Percentiles rank a stretch among this genome's conserved stretches.
Evolutionary conservation across 148 eudicot species (phyloP).

Genomic region (Arctostaphylos glauca): DNA sequence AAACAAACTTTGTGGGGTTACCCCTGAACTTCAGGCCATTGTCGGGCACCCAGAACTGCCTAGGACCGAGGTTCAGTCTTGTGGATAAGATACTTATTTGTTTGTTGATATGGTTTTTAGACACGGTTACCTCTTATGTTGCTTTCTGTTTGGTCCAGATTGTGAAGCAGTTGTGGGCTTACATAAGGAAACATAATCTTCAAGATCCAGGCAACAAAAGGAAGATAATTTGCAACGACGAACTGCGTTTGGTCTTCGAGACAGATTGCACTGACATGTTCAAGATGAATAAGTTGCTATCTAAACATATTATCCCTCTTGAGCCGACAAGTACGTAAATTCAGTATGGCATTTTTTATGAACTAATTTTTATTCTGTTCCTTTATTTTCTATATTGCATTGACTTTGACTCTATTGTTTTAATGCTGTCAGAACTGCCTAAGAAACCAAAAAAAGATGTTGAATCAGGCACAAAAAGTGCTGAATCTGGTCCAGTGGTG

Average conservation of each 20-base stretch:
- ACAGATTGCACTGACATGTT: conserved; percentile 68
- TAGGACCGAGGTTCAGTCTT: conserved; percentile 66
- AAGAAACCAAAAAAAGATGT: conserved; percentile 44
- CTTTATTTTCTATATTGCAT: neutral
- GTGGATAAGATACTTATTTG: neutral
- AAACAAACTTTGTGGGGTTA: conserved; percentile 81
- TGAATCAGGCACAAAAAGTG: conserved; percentile 32
- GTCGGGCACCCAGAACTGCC: conserved; percentile 82
- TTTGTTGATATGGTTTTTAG: neutral
- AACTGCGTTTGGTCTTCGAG: conserved; percentile 60
- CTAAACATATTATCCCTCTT: conserved; percentile 58
- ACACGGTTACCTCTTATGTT: neutral
- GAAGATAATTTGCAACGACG: conserved; percentile 68
- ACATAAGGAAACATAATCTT: conserved; percentile 90
- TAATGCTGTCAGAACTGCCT: conserved; percentile 43
- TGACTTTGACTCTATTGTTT: conserved; percentile 25
- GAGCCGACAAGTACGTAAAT: conserved; percentile 44
- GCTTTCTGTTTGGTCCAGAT: conserved; percentile 42
- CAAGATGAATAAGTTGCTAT: conserved; percentile 68
- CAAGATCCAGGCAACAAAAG: conserved; percentile 97
- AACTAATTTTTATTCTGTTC: neutral
- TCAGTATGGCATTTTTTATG: neutral
- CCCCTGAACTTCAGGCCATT: conserved; percentile 84
- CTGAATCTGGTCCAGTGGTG: conserved; percentile 41
- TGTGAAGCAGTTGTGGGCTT: conserved; percentile 93